A percentile compares a stretch with the other conserved stretches of the same genome.
These are phyloP conservation scores for Lipomyces kockii DNA, from an alignment of 805 yeast genomes.

Conservation along the genomic window DNA sequence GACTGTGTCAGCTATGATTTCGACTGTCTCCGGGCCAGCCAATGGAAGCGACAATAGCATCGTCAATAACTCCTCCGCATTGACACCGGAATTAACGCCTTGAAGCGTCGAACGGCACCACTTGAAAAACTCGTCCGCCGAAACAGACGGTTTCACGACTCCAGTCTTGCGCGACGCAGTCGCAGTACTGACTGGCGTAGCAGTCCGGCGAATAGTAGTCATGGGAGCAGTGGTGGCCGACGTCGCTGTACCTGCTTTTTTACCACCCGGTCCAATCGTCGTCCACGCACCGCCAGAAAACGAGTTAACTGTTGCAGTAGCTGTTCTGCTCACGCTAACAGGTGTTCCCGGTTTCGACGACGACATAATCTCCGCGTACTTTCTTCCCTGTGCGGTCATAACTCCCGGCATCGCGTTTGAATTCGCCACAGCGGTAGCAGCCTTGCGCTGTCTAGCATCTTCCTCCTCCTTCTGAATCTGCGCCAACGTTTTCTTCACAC, in stretches of 20 bases:
- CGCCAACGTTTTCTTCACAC: conserved; percentile 44
- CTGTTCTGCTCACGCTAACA: conserved; percentile 14
- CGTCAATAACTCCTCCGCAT: conserved; percentile 70
- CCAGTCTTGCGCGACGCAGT: conserved; percentile 10
- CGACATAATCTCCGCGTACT: conserved; percentile 30
- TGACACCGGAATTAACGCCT: conserved; percentile 73
- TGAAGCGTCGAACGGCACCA: conserved; percentile 48
- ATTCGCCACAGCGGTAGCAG: conserved; percentile 23
- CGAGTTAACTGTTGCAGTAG: conserved; percentile 18
- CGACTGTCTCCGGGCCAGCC: conserved; percentile 67
- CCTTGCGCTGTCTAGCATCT: conserved; percentile 37
- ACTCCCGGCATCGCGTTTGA: conserved; percentile 18
- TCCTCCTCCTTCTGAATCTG: conserved; percentile 50
- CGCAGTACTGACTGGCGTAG: conserved; percentile 8
- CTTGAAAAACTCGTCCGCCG: conserved; percentile 47
- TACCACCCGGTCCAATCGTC: conserved; percentile 67
- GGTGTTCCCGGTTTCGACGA: conserved; percentile 9
- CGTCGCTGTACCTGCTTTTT: conserved; percentile 53
- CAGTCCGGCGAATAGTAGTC: conserved; percentile 11
- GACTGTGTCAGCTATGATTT: conserved; percentile 88
- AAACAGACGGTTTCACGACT: conserved; percentile 21
- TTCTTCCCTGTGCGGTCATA: conserved; percentile 22
- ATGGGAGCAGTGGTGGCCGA: conserved; percentile 11
- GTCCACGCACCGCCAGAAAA: conserved; percentile 40
- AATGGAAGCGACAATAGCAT: conserved; percentile 80